Conservation (phyloP, 2,329 filamentous ascomycete genomes). For the Calonectria pseudoreteaudii region DNA sequence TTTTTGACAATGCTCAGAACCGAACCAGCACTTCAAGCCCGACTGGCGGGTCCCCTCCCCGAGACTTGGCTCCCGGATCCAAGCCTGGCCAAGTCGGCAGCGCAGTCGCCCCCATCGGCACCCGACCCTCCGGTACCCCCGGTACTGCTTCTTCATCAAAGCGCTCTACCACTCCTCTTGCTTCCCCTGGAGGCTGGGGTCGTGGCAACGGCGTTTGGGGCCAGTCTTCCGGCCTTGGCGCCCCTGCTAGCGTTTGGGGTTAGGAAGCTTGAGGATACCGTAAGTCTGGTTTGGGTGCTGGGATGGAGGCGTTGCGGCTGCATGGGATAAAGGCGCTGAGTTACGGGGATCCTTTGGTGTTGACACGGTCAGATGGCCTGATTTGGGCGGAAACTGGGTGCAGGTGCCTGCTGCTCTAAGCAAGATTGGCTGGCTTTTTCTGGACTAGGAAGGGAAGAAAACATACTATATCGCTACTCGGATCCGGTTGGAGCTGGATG, state of each 20-base stretch:
- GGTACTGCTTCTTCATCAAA: constrained; percentile 68
- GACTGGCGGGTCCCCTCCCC: constrained; percentile 81
- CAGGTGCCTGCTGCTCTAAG: constrained; percentile 21
- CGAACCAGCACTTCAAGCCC: constrained; percentile 88
- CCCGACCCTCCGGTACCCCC: constrained; percentile 77
- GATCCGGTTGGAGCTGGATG: constrained; percentile 36
- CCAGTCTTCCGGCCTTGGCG: constrained; percentile 82
- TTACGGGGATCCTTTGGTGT: constrained; percentile 38
- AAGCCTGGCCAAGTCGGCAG: constrained; percentile 68
- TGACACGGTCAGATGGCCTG: constrained; percentile 36
- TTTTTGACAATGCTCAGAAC: constrained; percentile 73
- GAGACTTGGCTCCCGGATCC: constrained; percentile 65
- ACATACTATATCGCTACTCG: constrained; percentile 31
- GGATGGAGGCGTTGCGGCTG: constrained; percentile 36
- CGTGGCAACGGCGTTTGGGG: constrained; percentile 88
- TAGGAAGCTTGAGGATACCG: constrained; percentile 55
- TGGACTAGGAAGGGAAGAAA: constrained; percentile 21
- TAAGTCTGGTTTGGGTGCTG: constrained; percentile 2
- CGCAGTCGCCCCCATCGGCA: constrained; percentile 92
- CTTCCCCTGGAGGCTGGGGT: constrained; percentile 90
- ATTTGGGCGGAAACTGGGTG: constrained; percentile 23
- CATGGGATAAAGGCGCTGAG: constrained; percentile 44
- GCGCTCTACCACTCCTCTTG: constrained; percentile 88
- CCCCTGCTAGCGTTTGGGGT: constrained; percentile 95
- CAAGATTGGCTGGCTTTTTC: constrained; percentile 15